Base-by-base conservation (phyloP, 257 asterid genomes). In the Apocynum venetum region DNA sequence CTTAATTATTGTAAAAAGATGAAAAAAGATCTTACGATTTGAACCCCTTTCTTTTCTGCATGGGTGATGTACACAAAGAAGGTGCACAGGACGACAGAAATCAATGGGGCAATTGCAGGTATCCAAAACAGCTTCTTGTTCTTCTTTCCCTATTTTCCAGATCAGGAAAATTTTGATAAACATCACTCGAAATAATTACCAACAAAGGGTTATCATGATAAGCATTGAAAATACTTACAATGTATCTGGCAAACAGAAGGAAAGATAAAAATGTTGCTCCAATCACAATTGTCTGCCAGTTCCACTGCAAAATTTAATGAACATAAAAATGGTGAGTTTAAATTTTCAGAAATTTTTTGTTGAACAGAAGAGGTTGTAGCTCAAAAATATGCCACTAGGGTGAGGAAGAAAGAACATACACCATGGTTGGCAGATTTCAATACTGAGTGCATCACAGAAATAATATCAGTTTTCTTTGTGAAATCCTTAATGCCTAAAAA, bases 61-160 rank as follows among this genome's bases (percentile, higher is more conserved):
- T 79, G 96, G 44, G 90, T 91, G 20, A 95, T 80, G 83, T 75
- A 92, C 80, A 95, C 97, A n/a, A 91, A 83, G 84, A 91, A 83
- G 41, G 98, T 95, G 76, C 98, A 86, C 14, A 95, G 82, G 73
- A 92, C 25, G 67, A 95, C 97, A 0, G 98, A 92, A 66, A 89
- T 74, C 48, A 95, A 86, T 0, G 98, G 98, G 51, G 98, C 96
- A 49, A 95, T 86, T 52, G 98, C 98, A 31, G 98, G 79, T 78
- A 94, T 76, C 97, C 97, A 94, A 67, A 94, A 92, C 3, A 87
- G 48, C 57, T 87, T 94, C 88, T 85, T 93, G 78, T 85, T 87
- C 80, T 84, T 91, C 88, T 92, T 94, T 60, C 95, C 97, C 98
- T 91, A 87, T 84, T 79, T n/a, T 67, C 10, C 77, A 38, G 38